A percentile compares a stretch with the other conserved stretches of the same genome.
These are phyloP conservation scores for Leccinum pachyderme DNA, from an alignment of 1,284 basidiomycete genomes.

Conservation along the genomic window DNA sequence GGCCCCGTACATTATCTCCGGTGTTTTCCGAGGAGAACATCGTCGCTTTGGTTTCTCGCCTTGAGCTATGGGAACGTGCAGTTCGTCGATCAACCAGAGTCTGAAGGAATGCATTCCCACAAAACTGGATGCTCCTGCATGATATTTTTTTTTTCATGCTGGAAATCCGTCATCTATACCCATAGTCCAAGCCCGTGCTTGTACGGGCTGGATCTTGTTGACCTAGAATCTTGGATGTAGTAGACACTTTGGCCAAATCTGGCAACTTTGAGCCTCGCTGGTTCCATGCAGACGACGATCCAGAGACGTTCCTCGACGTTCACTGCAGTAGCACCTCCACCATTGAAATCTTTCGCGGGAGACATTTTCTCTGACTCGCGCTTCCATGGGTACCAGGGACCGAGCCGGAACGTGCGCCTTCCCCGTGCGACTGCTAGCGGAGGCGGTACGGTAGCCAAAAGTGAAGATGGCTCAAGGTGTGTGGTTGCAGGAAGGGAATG, in stretches of 20 bases:
- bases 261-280: constrained; percentile 2
- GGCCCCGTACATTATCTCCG: constrained; percentile 11
- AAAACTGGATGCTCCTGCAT: background rate
- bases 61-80: constrained; percentile 30
- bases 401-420: constrained; percentile 53
- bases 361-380: constrained; percentile 45
- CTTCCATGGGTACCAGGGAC: constrained; percentile 44
- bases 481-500: constrained; percentile 75
- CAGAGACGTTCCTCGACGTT: constrained; percentile 31
- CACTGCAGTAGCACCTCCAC: constrained; percentile 4
- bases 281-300: constrained; percentile 6
- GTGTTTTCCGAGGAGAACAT: constrained; percentile 29
- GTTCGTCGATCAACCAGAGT: constrained; percentile 21
- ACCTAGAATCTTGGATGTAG: background rate
- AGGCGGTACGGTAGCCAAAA: constrained; percentile 63
- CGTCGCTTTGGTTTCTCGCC: constrained; percentile 22
- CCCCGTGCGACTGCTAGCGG: constrained; percentile 54
- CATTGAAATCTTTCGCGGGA: constrained; percentile 7
- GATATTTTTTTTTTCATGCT: background rate
- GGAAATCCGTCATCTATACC: constrained; percentile 1
- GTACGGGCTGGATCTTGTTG: background rate
- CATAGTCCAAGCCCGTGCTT: background rate
- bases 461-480: constrained; percentile 61
- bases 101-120: constrained; percentile 1
- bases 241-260: constrained; percentile 10